A percentile compares a stretch with the other conserved stretches of the same genome.
These are phyloP conservation scores for Crataegus laevigata DNA, from an alignment of 306 rosid genomes.

Conservation along the genomic window DNA sequence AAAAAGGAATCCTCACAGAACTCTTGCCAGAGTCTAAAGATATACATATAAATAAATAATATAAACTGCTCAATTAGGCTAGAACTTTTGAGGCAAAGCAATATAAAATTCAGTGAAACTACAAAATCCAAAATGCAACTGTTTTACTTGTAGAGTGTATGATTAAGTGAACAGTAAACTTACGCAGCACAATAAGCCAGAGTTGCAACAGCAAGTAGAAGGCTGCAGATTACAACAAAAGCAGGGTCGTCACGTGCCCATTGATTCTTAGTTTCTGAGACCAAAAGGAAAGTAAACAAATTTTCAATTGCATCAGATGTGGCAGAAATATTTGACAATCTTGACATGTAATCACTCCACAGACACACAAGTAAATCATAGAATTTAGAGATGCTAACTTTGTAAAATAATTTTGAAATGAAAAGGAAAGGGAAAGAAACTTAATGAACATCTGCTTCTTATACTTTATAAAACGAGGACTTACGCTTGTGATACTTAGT, in stretches of 20 bases:
- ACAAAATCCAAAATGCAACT: neutral
- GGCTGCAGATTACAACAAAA: conserved; percentile 97
- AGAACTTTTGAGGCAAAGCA: neutral
- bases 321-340: neutral
- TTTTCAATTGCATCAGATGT: neutral
- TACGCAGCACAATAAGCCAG: conserved; percentile 98
- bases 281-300: conserved; percentile 17
- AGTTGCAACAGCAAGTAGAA: conserved; percentile 80
- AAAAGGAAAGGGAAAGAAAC: neutral
- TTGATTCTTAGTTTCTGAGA: conserved; percentile 98
- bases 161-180: conserved; percentile 37
- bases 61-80: neutral
- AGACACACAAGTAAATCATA: neutral
- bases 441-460: neutral
- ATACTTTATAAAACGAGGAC: conserved; percentile 28
- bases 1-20: neutral
- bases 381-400: neutral
- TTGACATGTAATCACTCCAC: neutral
- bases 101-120: neutral
- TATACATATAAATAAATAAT: neutral
- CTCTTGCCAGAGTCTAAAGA: neutral
- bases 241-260: conserved; percentile 99
- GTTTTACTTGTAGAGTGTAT: neutral
- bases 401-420: neutral
- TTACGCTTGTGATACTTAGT: conserved; percentile 99